These are phyloP conservation scores for Cladophialophora psammophila DNA, from an alignment of 2,329 filamentous ascomycete genomes.

Conservation along the genomic window DNA sequence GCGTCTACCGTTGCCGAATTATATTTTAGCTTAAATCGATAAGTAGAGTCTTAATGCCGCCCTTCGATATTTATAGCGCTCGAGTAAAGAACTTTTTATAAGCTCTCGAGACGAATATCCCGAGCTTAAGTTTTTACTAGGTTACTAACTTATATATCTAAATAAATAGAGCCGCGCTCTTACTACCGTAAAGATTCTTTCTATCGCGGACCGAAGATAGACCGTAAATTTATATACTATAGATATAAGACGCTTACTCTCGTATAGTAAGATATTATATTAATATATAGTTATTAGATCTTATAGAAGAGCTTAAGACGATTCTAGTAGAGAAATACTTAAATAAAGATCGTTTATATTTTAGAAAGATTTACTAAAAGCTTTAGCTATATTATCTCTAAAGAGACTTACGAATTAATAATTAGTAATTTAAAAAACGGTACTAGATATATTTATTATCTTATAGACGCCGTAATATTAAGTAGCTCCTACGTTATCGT, in stretches of 20 bases:
- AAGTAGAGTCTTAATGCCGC: slow-evolving; percentile 40
- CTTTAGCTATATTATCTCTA: slow-evolving; percentile 40
- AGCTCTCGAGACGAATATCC: slow-evolving; percentile 28
- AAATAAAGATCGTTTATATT: slow-evolving; percentile 41
- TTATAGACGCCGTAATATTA: slow-evolving; percentile 39
- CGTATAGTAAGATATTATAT: neutral
- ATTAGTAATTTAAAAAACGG: slow-evolving; percentile 32
- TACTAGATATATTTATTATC: slow-evolving; percentile 40
- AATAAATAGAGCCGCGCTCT: slow-evolving; percentile 41
- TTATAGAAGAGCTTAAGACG: slow-evolving; percentile 40
- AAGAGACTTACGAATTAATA: slow-evolving; percentile 29
- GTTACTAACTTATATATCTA: slow-evolving; percentile 40
- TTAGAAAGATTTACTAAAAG: slow-evolving; percentile 45
- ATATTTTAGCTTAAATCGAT: slow-evolving; percentile 45
- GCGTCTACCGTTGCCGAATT: slow-evolving; percentile 43
- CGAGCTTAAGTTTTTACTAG: slow-evolving; percentile 35
- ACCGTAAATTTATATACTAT: slow-evolving; percentile 44
- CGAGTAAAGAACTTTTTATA: slow-evolving; percentile 21
- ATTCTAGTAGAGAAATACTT: slow-evolving; percentile 44
- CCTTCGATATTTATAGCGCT: slow-evolving; percentile 26
- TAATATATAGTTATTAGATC: slow-evolving; percentile 37
- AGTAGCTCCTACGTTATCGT: slow-evolving; percentile 41
- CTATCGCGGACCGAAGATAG: slow-evolving; percentile 41
- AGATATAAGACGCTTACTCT: slow-evolving; percentile 35
- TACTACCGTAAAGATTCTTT: slow-evolving; percentile 38